Base-by-base conservation (phyloP, 768 basidiomycete species). In the Mycena rosella region DNA sequence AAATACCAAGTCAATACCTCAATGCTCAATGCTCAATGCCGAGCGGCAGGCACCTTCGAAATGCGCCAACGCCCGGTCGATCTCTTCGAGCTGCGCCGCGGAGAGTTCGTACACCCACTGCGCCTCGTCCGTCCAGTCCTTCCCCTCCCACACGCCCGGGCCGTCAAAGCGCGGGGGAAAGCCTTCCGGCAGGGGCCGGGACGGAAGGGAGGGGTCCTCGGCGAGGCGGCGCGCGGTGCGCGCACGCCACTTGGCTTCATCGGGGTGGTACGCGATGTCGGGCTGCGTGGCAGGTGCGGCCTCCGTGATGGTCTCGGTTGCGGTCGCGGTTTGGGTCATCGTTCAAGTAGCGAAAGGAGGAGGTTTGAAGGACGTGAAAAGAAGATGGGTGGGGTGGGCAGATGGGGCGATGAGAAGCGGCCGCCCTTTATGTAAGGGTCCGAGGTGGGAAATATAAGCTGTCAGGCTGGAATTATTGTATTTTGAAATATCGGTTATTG, bases 111-210 rank as follows among this genome's bases (percentile, higher is more conserved):
- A 81, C 9, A 84, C 82, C 84, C 84, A 85, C 67, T 84, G 80
- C 24, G 78, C 75, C 64, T 84, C 83, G 55, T 71, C 73, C 47
- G 71, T 78, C 80, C 82, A 85, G 68, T 83, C 82, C 27, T 76
- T 79, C 22, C 83, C 83, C 55, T 83, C 79, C 84, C 84, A 85
- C n/a, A 84, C 83, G 40, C 81, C 80, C 3, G 83, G 84, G 0
- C 81, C 79, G 24, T 76, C 71, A 5, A 82, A 72, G 52, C 76
- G 63, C 27, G 72, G 65, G 10, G 83, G 83, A 63, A 81, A 85
- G 18, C 78, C 79, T 0, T 74, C 70, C 11, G 84, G 83, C 15
- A 84, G 77, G 7, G 81, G 71, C 20, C 72, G 70, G 24, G 76
- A 74, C 11, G 78, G 78, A 3, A 82, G 75, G 44, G 73, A 68